phyloP scores from a whole-genome alignment of 805 yeast genomes.

The Candida patagonica region DNA sequence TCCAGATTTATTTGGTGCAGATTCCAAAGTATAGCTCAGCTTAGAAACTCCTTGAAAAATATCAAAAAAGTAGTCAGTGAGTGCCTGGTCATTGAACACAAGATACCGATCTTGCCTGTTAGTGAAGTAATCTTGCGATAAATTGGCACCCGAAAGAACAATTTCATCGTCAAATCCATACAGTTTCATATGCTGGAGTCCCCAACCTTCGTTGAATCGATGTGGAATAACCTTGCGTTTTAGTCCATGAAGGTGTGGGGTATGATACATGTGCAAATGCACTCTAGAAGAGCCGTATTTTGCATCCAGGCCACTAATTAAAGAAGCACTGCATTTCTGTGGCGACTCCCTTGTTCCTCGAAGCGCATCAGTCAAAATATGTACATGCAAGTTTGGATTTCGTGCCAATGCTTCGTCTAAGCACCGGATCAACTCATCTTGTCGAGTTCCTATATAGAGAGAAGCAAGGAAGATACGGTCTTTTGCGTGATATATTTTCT shows the following conservation, averaged over 20 bases:
- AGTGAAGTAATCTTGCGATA: conserved; percentile 85
- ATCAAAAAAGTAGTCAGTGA: conserved; percentile 67
- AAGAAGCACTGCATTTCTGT: conserved; percentile 60
- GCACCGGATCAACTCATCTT: conserved; percentile 54
- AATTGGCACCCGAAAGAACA: conserved; percentile 81
- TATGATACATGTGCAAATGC: conserved; percentile 75
- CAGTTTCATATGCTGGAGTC: conserved; percentile 94
- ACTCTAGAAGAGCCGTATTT: conserved; percentile 59
- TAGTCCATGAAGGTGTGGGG: conserved; percentile 73
- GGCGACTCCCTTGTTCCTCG: conserved; percentile 95
- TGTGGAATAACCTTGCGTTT: conserved; percentile 60
- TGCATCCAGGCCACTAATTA: conserved; percentile 56
- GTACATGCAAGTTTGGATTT: conserved; percentile 57
- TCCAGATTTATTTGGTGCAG: conserved; percentile 33
- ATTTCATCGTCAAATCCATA: conserved; percentile 92
- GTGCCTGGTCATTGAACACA: conserved; percentile 43
- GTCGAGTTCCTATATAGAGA: conserved; percentile 75
- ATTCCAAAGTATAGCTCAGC: conserved; percentile 57
- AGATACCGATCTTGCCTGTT: conserved; percentile 93
- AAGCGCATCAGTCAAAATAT: conserved; percentile 74
- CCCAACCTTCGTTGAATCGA: conserved; percentile 82
- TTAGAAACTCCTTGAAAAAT: conserved; percentile 60
- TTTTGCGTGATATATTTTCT: conserved; percentile 54
- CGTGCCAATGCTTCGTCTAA: conserved; percentile 48
- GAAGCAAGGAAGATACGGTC: conserved; percentile 71